Conservation (phyloP, 805 yeast genomes). For the Zygotorulaspora danielsina region DNA sequence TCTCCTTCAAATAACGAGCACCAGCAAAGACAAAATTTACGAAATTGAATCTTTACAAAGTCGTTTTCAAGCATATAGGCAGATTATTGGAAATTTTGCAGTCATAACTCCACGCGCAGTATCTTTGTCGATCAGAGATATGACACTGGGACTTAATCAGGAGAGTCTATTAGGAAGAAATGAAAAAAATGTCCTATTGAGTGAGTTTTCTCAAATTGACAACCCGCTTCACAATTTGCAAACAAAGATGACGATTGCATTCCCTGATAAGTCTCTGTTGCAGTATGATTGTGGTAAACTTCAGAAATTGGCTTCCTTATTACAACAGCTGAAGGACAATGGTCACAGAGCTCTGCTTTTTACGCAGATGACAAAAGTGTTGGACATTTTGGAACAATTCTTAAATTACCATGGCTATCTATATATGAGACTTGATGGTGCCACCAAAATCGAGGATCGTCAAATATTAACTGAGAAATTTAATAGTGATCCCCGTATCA, state of each 20-base stretch:
- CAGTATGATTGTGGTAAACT: constrained; percentile 97
- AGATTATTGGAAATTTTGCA: constrained; percentile 66
- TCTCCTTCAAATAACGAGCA: constrained; percentile 37
- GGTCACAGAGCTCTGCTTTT: constrained; percentile 95
- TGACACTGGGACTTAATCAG: constrained; percentile 27
- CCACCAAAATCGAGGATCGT: constrained; percentile 95
- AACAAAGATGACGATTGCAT: constrained; percentile 83
- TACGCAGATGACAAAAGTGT: constrained; percentile 96
- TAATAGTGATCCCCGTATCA: constrained; percentile 78
- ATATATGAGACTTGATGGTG: constrained; percentile 93
- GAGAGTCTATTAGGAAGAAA: constrained; percentile 23
- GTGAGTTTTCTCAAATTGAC: constrained; percentile 19
- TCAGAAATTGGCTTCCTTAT: constrained; percentile 71
- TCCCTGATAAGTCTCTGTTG: constrained; percentile 88
- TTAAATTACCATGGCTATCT: constrained; percentile 91
- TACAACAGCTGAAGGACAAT: constrained; percentile 71
- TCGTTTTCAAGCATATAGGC: constrained; percentile 41
- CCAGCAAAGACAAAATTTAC: constrained; percentile 23
- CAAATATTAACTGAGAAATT: constrained; percentile 90
- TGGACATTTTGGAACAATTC: constrained; percentile 90
- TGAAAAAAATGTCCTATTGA: constrained; percentile 26
- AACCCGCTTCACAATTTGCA: constrained; percentile 77
- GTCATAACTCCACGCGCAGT: constrained; percentile 87
- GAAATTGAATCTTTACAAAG: constrained; percentile 41
- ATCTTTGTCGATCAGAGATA: constrained; percentile 61